phyloP scores from a whole-genome alignment of 345 rosid species.

The Eutrema heterophyllum region DNA sequence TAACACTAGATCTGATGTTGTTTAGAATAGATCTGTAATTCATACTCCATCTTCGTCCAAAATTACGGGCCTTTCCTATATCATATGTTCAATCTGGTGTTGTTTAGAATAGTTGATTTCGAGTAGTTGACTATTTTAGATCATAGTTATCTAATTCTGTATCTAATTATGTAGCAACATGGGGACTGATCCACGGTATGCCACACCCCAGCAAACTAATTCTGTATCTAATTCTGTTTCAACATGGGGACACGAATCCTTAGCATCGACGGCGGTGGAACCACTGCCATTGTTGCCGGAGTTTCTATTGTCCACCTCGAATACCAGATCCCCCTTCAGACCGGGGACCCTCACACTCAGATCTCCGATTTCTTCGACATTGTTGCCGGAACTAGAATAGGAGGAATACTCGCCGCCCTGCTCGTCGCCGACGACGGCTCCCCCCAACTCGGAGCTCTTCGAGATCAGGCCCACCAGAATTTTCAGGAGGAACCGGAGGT shows the following conservation, averaged over 20 bases:
- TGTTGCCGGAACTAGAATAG: slow-evolving; percentile 82
- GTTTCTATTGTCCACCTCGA: slow-evolving; percentile 69
- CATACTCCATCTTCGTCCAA: too few relatives aligned
- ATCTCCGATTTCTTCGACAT: slow-evolving; percentile 88
- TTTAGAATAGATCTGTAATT: too few relatives aligned
- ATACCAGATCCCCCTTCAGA: slow-evolving; percentile 78
- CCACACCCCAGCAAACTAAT: too few relatives aligned
- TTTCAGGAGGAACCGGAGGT: slow-evolving; percentile 44
- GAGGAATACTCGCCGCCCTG: slow-evolving; percentile 72
- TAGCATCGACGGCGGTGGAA: slow-evolving; percentile 88
- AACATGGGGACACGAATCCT: slow-evolving; percentile 74
- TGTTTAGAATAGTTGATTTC: too few relatives aligned
- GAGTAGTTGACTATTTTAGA: too few relatives aligned
- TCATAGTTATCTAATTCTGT: too few relatives aligned
- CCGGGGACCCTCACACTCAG: slow-evolving; percentile 61
- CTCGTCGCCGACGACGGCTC: slow-evolving; percentile 69
- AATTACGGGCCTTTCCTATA: too few relatives aligned
- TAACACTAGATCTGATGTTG: too few relatives aligned
- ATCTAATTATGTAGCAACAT: too few relatives aligned
- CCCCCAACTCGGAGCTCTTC: slow-evolving; percentile 51
- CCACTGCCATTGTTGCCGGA: slow-evolving; percentile 62
- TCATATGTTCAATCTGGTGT: too few relatives aligned
- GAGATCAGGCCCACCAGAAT: slow-evolving; percentile 33
- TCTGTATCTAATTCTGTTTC: too few relatives aligned
- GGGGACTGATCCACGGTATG: too few relatives aligned